Conservation (phyloP, 2,329 filamentous ascomycete genomes). For the Talaromyces sp. region DNA sequence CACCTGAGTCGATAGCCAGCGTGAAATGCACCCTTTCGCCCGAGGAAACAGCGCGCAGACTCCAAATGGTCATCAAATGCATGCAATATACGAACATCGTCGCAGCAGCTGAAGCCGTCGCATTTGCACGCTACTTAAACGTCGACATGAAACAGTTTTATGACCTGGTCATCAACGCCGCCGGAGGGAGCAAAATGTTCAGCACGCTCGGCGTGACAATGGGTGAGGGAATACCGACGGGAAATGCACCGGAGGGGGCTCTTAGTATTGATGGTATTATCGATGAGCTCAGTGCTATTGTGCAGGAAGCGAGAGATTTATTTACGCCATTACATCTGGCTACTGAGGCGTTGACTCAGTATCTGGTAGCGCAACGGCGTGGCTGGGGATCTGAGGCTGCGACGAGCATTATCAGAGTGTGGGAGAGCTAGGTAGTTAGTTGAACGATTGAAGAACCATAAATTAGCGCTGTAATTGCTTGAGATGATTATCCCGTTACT, state of each 20-base stretch:
- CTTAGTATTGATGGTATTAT: constrained; percentile 38
- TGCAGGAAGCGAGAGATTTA: constrained; percentile 41
- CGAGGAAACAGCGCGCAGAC: constrained; percentile 32
- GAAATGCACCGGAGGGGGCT: constrained; percentile 30
- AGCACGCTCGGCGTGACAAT: constrained; percentile 38
- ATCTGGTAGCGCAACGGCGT: constrained; percentile 31
- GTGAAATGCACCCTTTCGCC: constrained; percentile 33
- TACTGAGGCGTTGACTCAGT: constrained; percentile 35
- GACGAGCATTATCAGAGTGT: constrained; percentile 33
- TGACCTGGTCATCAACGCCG: constrained; percentile 47
- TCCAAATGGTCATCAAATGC: constrained; percentile 43
- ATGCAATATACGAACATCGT: constrained; percentile 49
- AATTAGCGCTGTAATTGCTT: background rate
- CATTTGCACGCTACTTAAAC: constrained; percentile 45
- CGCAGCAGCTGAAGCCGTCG: constrained; percentile 47
- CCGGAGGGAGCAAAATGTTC: constrained; percentile 47
- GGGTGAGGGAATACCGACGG: constrained; percentile 29
- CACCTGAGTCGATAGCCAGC: constrained; percentile 38
- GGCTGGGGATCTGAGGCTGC: constrained; percentile 31
- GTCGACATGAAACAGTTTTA: constrained; percentile 46
- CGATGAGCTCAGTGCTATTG: constrained; percentile 37
- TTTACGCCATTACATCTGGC: constrained; percentile 39
- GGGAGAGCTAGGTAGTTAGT: constrained; percentile 21
- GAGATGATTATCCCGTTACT: background rate
- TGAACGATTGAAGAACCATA: background rate